Percentiles rank a stretch among this genome's conserved stretches.
Conservation (phyloP, 78 protist species). For the Cavenderia fasciculata region DNA sequence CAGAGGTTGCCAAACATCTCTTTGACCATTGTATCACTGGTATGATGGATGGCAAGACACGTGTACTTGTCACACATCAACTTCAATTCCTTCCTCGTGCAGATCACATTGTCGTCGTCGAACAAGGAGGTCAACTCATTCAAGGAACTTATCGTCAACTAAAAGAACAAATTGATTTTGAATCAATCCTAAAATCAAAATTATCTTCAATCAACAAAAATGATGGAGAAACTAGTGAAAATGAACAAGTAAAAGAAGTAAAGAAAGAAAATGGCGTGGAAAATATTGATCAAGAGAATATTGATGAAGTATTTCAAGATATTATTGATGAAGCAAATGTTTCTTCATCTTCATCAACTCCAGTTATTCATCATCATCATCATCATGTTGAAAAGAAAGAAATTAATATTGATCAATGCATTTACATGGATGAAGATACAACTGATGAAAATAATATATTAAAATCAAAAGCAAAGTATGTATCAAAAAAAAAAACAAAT, state of each 20-base stretch:
- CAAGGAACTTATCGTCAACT: constrained; percentile 80
- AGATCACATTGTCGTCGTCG: constrained; percentile 79
- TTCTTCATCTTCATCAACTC: neutral
- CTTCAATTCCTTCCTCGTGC: constrained; percentile 80
- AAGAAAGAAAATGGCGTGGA: neutral
- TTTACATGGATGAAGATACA: neutral
- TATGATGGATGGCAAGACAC: constrained; percentile 47
- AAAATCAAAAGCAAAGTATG: too few species aligned
- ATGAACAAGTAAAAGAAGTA: neutral
- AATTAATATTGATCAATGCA: neutral
- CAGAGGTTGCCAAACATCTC: constrained; percentile 86
- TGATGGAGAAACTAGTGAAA: neutral
- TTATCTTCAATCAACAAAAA: neutral
- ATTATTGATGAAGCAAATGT: neutral
- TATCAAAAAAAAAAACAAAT: too few species aligned
- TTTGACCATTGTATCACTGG: constrained; percentile 72
- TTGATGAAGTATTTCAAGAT: neutral
- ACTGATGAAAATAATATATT: neutral
- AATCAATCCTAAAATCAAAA: constrained; percentile 39
- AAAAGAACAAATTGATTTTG: constrained; percentile 36
- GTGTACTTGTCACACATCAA: constrained; percentile 88
- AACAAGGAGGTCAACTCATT: constrained; percentile 15
- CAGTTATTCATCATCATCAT: neutral
- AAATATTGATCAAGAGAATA: neutral
- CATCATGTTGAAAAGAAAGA: neutral